These are phyloP conservation scores for Tetraselmis chui DNA, from an alignment of 139 green algal species.

Conservation along the genomic window DNA sequence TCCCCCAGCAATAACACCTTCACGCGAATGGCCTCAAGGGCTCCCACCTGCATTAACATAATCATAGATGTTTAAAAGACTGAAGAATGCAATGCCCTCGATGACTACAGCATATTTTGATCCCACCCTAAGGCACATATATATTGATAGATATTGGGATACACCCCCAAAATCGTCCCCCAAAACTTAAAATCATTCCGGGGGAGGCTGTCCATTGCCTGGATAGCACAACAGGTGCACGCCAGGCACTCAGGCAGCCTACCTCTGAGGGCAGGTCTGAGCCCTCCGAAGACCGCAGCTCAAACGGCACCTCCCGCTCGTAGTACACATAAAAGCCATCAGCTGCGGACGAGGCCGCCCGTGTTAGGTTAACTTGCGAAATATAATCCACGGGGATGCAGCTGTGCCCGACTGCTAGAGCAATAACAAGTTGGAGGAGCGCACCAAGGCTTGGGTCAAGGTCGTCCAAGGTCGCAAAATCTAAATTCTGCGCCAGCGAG, in stretches of 20 bases:
- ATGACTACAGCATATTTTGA: too few species aligned
- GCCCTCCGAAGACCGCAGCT: conserved; percentile 41
- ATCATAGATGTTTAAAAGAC: too few species aligned
- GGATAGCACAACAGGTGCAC: not conserved
- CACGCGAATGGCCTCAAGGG: conserved; percentile 47
- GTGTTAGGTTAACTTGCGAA: too few species aligned
- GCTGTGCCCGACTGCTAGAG: not conserved
- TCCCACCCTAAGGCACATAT: too few species aligned
- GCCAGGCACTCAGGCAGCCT: not conserved
- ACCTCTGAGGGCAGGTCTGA: conserved; percentile 44
- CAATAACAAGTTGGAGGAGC: not conserved
- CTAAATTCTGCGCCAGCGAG: conserved; percentile 5
- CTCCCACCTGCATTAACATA: conserved; percentile 32
- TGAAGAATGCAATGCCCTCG: too few species aligned
- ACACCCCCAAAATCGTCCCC: too few species aligned
- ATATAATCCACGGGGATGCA: too few species aligned
- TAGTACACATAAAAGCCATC: conserved; percentile 49
- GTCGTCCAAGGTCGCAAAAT: conserved; percentile 43
- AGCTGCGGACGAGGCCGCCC: conserved; percentile 19
- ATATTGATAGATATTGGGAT: too few species aligned
- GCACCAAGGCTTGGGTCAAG: conserved; percentile 41
- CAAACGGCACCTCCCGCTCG: conserved; percentile 61
- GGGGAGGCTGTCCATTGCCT: too few species aligned
- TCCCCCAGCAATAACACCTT: conserved; percentile 47
- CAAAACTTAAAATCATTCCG: too few species aligned